Evolutionary conservation across 495 filamentous ascomycete species (phyloP).

Genomic region (Neohortaea acidophila): DNA sequence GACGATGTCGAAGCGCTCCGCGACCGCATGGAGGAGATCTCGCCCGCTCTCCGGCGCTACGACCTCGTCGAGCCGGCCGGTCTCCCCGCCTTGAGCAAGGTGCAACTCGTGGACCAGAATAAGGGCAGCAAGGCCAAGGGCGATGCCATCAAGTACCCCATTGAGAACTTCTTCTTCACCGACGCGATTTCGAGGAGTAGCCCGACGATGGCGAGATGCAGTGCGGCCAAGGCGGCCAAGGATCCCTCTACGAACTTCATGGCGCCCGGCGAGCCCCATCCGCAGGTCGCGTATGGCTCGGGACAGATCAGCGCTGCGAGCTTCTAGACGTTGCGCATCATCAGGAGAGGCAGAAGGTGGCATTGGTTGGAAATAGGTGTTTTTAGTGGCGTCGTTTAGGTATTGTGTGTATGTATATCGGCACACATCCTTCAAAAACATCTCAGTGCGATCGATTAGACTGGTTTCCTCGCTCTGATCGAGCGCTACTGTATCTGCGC

Average conservation of each 20-base stretch:
- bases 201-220: constrained; percentile 93
- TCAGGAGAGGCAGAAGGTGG: neutral
- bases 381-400: neutral
- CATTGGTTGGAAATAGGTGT: constrained; percentile 1
- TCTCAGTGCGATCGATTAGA: neutral
- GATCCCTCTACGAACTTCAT: constrained; percentile 71
- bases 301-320: neutral
- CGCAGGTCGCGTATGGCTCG: constrained; percentile 16
- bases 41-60: constrained; percentile 72
- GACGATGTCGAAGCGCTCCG: constrained; percentile 76
- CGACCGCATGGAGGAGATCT: constrained; percentile 90
- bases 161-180: constrained; percentile 95
- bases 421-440: neutral
- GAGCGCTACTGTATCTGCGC: too few species aligned
- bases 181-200: constrained; percentile 90
- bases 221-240: constrained; percentile 56
- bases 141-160: constrained; percentile 58
- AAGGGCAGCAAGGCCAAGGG: constrained; percentile 58
- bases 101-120: constrained; percentile 89
- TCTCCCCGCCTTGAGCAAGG: constrained; percentile 58
- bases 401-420: neutral
- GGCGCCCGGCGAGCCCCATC: constrained; percentile 45
- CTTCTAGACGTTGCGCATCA: too few species aligned
- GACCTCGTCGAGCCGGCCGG: constrained; percentile 73
- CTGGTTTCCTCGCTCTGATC: too few species aligned